Base-by-base conservation (phyloP, 106 monocot species). In the Allium sativum region DNA sequence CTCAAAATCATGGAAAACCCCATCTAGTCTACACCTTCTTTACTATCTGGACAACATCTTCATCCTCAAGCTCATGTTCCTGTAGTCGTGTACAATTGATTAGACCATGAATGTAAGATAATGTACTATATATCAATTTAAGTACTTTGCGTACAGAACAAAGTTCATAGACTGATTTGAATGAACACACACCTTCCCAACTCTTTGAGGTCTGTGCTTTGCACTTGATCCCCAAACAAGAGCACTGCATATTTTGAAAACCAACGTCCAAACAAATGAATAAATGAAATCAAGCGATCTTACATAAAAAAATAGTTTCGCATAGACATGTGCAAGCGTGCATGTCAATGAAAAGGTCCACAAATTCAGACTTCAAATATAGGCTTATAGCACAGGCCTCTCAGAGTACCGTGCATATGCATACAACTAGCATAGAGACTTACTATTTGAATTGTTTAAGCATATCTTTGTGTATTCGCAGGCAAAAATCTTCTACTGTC, bases 11-110 rank as follows among this genome's bases (percentile, higher is more conserved):
- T 50, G 48, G 15, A 12, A 59, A 59, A 17, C 15, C 9, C 43
- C 2, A 1, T 44, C 44, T 16, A 44, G 31, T 10, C 71, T 64
- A 90, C 17, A 96, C 73, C 61, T 96, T 96, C 82, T 96, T 96
- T 56, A 96, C 90, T 51, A 96, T 96, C 73, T 96, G 96, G 74
- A 96, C 96, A 8, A 91, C 96, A 68, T 96, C 96, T 72, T 96
- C 95, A 70, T 96, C 95, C 45, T 96, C 96, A 51, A 96, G 87
- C 68, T 91, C 96, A 61, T 96, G 96, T 62, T 96, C 90, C 96
- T 91, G 69, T 42, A 86, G 0, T 19, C 19, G 20, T 62, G 1
- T 0, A 12, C 12, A 13, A 63, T 14, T 5, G 5, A 52, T 3
- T 10, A 6, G 42, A 40, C 55, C 1, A 42, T 15, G n/a, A 16